These are phyloP conservation scores for Paramecium biaurelia DNA, from an alignment of 73 alveolate species.

Conservation along the genomic window DNA sequence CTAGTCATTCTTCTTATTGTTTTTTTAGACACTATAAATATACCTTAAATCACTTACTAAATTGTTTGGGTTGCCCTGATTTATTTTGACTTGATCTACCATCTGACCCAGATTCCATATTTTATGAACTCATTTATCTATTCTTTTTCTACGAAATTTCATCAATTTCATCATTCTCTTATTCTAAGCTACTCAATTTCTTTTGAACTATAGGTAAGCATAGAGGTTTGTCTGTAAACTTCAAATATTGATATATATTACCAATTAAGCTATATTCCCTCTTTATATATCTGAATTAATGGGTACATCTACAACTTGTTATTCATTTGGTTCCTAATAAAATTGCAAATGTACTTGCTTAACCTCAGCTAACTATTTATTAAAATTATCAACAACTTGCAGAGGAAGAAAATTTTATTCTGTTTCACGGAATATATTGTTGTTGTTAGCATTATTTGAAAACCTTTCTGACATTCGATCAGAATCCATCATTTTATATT, in stretches of 20 bases:
- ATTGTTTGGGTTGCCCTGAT: neutral
- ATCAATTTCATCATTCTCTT: neutral
- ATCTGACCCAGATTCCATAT: neutral
- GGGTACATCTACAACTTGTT: neutral
- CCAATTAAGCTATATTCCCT: neutral
- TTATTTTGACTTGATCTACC: neutral
- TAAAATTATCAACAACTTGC: neutral
- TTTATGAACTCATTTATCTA: neutral
- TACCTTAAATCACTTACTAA: neutral
- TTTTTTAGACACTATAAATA: neutral
- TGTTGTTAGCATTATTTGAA: neutral
- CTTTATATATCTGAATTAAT: neutral
- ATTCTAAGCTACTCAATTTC: neutral
- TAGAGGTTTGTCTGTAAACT: neutral
- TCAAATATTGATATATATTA: neutral
- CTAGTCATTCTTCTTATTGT: slow-evolving; percentile 12
- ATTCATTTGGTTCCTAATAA: neutral
- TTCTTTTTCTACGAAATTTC: neutral
- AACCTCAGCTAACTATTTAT: neutral
- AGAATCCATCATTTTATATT: neutral
- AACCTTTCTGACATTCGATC: neutral
- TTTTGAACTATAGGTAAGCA: neutral
- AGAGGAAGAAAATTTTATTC: neutral
- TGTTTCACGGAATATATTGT: neutral
- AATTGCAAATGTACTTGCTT: neutral